Percentiles rank a stretch among this genome's conserved stretches.
These are phyloP conservation scores for Coniochaeta sp. DNA, from an alignment of 2,329 filamentous ascomycete genomes.

Conservation along the genomic window DNA sequence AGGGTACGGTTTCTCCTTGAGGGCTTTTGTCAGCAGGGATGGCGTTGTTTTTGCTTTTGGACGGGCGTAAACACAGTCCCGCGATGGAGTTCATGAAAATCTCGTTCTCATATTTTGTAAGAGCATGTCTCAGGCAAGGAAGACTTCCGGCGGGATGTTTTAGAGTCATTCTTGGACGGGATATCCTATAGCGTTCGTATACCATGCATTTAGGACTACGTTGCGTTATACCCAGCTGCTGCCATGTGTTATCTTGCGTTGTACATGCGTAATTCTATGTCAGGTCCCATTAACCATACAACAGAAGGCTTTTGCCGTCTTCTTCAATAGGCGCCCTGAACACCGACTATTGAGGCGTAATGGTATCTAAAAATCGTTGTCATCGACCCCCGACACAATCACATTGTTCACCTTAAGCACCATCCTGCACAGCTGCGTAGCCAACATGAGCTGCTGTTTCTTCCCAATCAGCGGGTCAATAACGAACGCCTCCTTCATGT, in stretches of 20 bases:
- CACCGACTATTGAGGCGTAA: neutral
- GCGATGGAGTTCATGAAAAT: neutral
- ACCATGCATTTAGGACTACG: neutral
- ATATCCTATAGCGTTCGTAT: neutral
- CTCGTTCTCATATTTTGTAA: neutral
- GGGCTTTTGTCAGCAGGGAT: neutral
- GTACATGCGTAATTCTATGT: neutral
- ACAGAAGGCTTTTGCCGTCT: neutral
- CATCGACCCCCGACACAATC: conserved; percentile 80
- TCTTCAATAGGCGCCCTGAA: neutral
- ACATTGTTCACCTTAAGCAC: conserved; percentile 97
- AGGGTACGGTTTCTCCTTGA: neutral
- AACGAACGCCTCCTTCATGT: conserved; percentile 97
- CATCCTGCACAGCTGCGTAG: conserved; percentile 97
- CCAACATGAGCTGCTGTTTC: conserved; percentile 91
- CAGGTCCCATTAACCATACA: neutral
- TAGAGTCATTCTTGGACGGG: neutral
- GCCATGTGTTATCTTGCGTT: neutral
- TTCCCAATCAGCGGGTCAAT: conserved; percentile 98
- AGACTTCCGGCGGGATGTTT: neutral
- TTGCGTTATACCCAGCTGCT: neutral
- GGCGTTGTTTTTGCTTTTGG: neutral
- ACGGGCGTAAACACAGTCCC: neutral
- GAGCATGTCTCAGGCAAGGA: neutral
- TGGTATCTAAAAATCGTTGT: conserved; percentile 67